Evolutionary conservation across 192 early-diverging fungal species (phyloP).

Genomic region (Coemansia sp.): DNA sequence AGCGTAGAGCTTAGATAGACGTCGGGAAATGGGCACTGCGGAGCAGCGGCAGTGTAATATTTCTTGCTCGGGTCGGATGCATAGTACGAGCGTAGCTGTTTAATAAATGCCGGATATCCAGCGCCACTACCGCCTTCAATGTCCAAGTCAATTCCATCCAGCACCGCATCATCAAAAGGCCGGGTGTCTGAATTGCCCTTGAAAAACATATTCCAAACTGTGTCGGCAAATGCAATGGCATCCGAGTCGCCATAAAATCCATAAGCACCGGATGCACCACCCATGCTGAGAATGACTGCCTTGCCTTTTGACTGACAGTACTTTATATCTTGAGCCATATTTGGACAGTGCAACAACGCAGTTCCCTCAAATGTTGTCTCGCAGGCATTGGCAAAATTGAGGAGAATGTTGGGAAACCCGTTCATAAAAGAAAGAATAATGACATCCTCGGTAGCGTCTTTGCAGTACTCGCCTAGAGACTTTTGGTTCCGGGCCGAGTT

Average conservation of each 20-base stretch:
- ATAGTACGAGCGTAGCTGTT: slow-evolving; percentile 54
- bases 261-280: slow-evolving; percentile 63
- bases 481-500: slow-evolving; percentile 53
- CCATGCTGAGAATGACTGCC: slow-evolving; percentile 62
- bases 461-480: slow-evolving; percentile 58
- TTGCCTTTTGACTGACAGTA: slow-evolving; percentile 69
- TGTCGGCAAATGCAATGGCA: slow-evolving; percentile 57
- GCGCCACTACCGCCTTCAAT: slow-evolving; percentile 53
- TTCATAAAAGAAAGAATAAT: slow-evolving; percentile 66
- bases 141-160: slow-evolving; percentile 66
- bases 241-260: slow-evolving; percentile 53
- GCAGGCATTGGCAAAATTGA: slow-evolving; percentile 67
- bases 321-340: slow-evolving; percentile 62
- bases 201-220: slow-evolving; percentile 62
- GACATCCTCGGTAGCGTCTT: slow-evolving; percentile 61
- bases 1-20: slow-evolving; percentile 55
- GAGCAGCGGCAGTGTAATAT: slow-evolving; percentile 63
- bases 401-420: slow-evolving; percentile 55
- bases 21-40: slow-evolving; percentile 66
- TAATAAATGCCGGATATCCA: slow-evolving; percentile 57
- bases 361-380: slow-evolving; percentile 59
- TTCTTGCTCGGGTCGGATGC: slow-evolving; percentile 45
- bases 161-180: slow-evolving; percentile 61
- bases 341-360: slow-evolving; percentile 58
- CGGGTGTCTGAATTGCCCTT: slow-evolving; percentile 57